phyloP scores from a whole-genome alignment of 2,329 filamentous ascomycete species.

The Fusarium secorum region DNA sequence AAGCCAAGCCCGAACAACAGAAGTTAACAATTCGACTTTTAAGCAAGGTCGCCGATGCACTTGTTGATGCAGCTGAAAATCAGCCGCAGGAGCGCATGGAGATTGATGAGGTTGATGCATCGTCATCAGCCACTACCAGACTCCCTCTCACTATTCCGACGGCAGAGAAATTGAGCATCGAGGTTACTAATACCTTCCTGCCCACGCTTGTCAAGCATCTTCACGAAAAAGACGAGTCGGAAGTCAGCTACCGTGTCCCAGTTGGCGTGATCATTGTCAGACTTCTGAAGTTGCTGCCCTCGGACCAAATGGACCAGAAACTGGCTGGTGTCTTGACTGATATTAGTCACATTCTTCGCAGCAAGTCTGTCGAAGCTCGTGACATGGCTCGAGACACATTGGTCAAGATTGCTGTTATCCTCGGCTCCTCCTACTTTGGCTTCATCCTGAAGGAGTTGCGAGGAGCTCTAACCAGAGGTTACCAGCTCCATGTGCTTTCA shows the following conservation, averaged over 20 bases:
- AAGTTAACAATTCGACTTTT: slow-evolving; percentile 87
- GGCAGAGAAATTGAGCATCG: slow-evolving; percentile 71
- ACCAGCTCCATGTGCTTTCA: slow-evolving; percentile 93
- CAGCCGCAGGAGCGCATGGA: slow-evolving; percentile 53
- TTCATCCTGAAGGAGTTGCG: slow-evolving; percentile 94
- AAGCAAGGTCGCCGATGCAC: slow-evolving; percentile 79
- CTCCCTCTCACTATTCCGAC: slow-evolving; percentile 73
- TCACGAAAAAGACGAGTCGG: slow-evolving; percentile 93
- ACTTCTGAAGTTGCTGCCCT: slow-evolving; percentile 80
- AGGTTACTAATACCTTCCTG: slow-evolving; percentile 78
- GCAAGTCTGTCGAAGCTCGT: slow-evolving; percentile 84
- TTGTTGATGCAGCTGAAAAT: slow-evolving; percentile 65
- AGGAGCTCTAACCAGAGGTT: slow-evolving; percentile 82
- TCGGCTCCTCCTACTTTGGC: slow-evolving; percentile 84
- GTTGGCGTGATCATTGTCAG: slow-evolving; percentile 90
- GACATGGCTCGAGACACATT: slow-evolving; percentile 92
- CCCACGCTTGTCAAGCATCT: slow-evolving; percentile 84
- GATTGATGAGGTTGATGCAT: slow-evolving; percentile 46
- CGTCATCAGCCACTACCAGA: slow-evolving; percentile 45
- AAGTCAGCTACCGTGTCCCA: slow-evolving; percentile 90
- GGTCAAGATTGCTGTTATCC: slow-evolving; percentile 79
- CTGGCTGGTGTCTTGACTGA: slow-evolving; percentile 88
- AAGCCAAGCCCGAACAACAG: slow-evolving; percentile 80
- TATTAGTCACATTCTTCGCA: slow-evolving; percentile 90
- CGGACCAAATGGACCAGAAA: slow-evolving; percentile 73